Evolutionary conservation across 306 rosid genomes (phyloP), one percentile per base, ranked within the genome.

Genomic region (Ochetophila trinervis): DNA sequence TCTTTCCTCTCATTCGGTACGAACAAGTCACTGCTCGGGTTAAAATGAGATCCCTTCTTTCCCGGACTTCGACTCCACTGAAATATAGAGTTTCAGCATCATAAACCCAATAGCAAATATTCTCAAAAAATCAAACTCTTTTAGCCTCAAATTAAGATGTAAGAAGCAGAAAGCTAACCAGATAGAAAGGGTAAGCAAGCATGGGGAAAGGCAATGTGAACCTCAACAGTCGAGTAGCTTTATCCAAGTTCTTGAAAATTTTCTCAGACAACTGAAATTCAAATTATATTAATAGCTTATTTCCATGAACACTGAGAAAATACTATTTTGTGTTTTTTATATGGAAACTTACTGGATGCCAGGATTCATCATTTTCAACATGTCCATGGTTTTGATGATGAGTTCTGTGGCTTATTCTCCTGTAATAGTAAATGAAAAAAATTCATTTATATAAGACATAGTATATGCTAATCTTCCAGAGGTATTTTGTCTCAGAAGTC

Each of bases 301-400:
- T 77, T 62, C 76, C 60, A 12, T 24, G 15, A 56, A 51, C 12
- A 30, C 32, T 1, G 4, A 27, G 32, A 27, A 27, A 27, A 27
- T 27, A 27, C 32, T 27, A 1, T 27, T 27, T 27, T 4, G 3
- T 4, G 3, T 27, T 27, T 27, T 27, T 27, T 27, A 2, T 4
- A 27, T 27, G 4, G 32, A 27, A 37, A 66, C 95, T 75, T 53
- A 94, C 99, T 42, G 99, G 97, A 4, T 85, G 99, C 99, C 99
- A 94, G 22, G 99, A 94, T 76, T 94, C 99, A 57, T 94, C 99
- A 52, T 90, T 94, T 73, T 94, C 99, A 21, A 88, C 96, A 61
- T 94, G 99, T 23, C 99, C 99, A 63, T 94, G 99, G 72, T 94
- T 88, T 78, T 94, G 99, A 68, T 94, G 99, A 80, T 90, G 99